Percentiles rank a stretch among this genome's conserved stretches.
Evolutionary conservation across 768 basidiomycete species (phyloP).

Genomic region (Lentinula aciculospora): DNA sequence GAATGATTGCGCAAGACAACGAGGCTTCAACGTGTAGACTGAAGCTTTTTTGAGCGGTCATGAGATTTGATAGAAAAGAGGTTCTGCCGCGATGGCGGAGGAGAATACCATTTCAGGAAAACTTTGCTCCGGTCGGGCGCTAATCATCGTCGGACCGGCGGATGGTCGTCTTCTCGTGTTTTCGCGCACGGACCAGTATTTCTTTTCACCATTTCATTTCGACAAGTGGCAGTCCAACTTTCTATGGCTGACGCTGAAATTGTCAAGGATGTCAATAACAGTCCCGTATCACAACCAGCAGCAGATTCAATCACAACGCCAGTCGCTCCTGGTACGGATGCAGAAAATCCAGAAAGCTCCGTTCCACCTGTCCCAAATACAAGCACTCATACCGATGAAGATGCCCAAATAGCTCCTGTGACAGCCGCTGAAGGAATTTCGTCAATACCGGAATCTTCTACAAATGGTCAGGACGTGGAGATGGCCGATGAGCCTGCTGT

Average conservation of each 20-base stretch:
- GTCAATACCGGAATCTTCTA: background rate
- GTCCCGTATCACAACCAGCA: background rate
- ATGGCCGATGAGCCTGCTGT: background rate
- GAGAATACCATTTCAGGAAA: background rate
- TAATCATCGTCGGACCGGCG: background rate
- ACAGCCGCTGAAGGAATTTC: background rate
- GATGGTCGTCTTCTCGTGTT: background rate
- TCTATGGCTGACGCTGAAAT: background rate
- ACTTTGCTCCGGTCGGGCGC: background rate
- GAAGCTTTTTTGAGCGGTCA: background rate
- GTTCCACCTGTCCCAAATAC: background rate
- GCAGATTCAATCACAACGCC: background rate
- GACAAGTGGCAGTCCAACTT: background rate
- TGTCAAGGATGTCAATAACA: background rate
- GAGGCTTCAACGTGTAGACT: conserved; percentile 1
- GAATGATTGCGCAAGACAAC: background rate
- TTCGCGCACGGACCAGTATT: background rate
- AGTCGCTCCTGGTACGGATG: background rate
- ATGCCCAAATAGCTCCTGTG: background rate
- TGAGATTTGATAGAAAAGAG: background rate
- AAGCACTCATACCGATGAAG: background rate
- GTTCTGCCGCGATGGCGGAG: background rate
- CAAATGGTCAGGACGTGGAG: background rate
- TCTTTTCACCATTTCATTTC: background rate
- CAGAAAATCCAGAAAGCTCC: background rate